Evolutionary conservation across 225 moss, liverwort and hornwort species (phyloP).

Genomic region (Sphagnum contortum): DNA sequence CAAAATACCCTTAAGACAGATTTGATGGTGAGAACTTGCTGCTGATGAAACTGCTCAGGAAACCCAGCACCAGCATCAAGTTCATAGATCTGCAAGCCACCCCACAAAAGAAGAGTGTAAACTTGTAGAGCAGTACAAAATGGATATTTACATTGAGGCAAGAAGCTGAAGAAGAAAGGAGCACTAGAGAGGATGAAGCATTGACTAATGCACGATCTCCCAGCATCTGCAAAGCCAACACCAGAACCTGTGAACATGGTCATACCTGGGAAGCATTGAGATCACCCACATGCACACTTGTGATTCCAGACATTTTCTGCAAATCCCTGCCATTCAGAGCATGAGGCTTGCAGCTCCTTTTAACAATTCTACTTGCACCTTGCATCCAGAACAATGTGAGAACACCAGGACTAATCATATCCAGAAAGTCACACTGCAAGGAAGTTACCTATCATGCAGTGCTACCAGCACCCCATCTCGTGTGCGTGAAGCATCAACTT

Average conservation of each 20-base stretch:
- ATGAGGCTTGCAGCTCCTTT: slow-evolving; percentile 10
- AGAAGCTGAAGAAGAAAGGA: too few species aligned
- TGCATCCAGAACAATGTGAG: too few species aligned
- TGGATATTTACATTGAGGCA: background rate
- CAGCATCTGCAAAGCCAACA: too few species aligned
- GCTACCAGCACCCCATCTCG: slow-evolving; percentile 82
- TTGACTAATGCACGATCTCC: too few species aligned
- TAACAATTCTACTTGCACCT: too few species aligned
- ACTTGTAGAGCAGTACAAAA: background rate
- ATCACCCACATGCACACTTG: slow-evolving; percentile 56
- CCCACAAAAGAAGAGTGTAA: background rate
- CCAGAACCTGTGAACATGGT: too few species aligned
- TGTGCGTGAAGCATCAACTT: slow-evolving; percentile 87
- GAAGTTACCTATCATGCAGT: slow-evolving; percentile 82
- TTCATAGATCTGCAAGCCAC: slow-evolving; percentile 44
- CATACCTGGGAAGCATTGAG: slow-evolving; percentile 61
- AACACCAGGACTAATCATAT: too few species aligned
- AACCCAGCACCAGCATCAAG: slow-evolving; percentile 55
- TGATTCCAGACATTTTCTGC: slow-evolving; percentile 52
- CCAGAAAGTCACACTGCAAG: too few species aligned
- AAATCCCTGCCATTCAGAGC: slow-evolving; percentile 65
- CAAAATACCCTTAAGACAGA: slow-evolving; percentile 66
- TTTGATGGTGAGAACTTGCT: slow-evolving; percentile 67
- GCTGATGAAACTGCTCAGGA: slow-evolving; percentile 39
- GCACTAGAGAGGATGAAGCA: too few species aligned